Evolutionary conservation across 495 filamentous ascomycete genomes (phyloP), one percentile per base, ranked within the genome.

Genomic region (Neurospora sp.): DNA sequence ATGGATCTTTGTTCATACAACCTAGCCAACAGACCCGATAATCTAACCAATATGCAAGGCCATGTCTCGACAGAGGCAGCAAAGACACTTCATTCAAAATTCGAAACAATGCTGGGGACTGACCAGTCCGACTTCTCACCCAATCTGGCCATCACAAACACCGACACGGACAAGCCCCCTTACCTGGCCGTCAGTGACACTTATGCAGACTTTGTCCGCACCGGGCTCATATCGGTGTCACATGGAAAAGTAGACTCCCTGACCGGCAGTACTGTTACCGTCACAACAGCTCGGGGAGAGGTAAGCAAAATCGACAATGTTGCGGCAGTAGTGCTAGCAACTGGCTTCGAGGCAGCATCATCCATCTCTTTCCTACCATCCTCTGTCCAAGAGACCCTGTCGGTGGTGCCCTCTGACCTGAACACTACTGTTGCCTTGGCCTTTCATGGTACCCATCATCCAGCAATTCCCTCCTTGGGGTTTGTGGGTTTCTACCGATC

Each of bases 401-500:
- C 89, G 42, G 86, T 91, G 74, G 85, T 85, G 41, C 75, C 86
- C 2, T 73, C 77, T 2, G 86, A 91, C 72, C 77, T 86, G 12
- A 88, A 90, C 75, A 84, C 93, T 11, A 93, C 93, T 0, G 79
- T 94, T 4, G 86, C 93, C 0, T 83, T 97, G 4, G 90, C 91
- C 62, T 88, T 91, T 69, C 89, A 90, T 73, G 86, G 86, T 20
- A 91, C 88, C 5, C 83, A 90, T 41, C 89, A 91, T 76, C 84
- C 85, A 0, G 80, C 81, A 5, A 77, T 94, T 1, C 88, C 90
- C 0, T 87, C 88, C 27, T 81, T 95, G 1, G 92, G 92, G 0
- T 97, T 97, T 74, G 90, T 96, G 0, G 94, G 94, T 5, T 92
- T 95, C 80, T 95, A 97, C 79, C 88, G 93, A 42, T 91, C 92